phyloP scores from a whole-genome alignment of 495 filamentous ascomycete genomes.

The Pseudoneurospora amorphoporcata region DNA sequence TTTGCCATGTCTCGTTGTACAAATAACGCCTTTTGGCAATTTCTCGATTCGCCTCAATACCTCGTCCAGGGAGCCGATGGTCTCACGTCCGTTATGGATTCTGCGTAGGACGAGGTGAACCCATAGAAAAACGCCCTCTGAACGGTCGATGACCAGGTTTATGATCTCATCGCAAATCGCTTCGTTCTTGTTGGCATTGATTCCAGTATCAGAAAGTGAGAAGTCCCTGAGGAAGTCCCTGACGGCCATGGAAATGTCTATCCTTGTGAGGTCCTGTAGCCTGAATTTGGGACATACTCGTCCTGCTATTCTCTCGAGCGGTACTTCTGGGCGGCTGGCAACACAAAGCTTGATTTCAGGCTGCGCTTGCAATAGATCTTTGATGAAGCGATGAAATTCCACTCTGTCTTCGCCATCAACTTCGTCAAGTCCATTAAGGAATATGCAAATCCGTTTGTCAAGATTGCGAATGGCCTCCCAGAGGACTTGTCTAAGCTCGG shows the following conservation, averaged over 20 bases:
- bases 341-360: slow-evolving; percentile 6
- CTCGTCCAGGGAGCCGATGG: slow-evolving; percentile 15
- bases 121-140: slow-evolving; percentile 34
- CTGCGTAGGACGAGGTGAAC: slow-evolving; percentile 21
- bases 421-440: too few relatives aligned
- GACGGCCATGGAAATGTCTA: slow-evolving; percentile 22
- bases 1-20: slow-evolving; percentile 16
- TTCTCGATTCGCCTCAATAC: slow-evolving; percentile 12
- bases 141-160: slow-evolving; percentile 12
- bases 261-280: slow-evolving; percentile 21
- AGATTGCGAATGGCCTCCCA: neutral
- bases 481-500: neutral
- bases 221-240: neutral
- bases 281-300: slow-evolving; percentile 3
- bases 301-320: slow-evolving; percentile 1
- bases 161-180: slow-evolving; percentile 1
- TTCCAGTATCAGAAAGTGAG: slow-evolving; percentile 7
- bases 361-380: too few relatives aligned
- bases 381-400: too few relatives aligned
- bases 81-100: slow-evolving; percentile 19
- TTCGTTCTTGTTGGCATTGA: neutral
- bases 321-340: slow-evolving; percentile 8
- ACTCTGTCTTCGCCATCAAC: too few relatives aligned
- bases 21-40: slow-evolving; percentile 20
- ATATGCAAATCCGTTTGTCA: neutral